Evolutionary conservation across 83 land plant species (phyloP).

Genomic region (Thuja plicata): DNA sequence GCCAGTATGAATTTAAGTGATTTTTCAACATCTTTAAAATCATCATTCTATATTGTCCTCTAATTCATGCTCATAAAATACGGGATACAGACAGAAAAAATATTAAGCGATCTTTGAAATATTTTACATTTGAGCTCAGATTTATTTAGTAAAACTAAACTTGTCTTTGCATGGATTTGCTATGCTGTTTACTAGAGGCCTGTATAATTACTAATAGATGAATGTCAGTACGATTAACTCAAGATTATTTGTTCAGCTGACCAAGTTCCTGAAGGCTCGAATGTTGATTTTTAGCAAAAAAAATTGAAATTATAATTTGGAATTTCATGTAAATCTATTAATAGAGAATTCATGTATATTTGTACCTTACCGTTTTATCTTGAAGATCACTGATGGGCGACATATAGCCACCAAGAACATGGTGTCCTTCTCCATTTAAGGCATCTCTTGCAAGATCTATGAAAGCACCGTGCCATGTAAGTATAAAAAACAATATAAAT

Average conservation of each 20-base stretch:
- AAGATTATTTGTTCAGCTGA: not conserved
- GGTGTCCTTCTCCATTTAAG: slow-evolving; percentile 52
- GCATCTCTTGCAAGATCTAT: slow-evolving; percentile 83
- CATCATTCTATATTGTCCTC: too few relatives aligned
- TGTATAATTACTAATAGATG: not conserved
- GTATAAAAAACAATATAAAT: not conserved
- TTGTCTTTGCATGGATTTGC: not conserved
- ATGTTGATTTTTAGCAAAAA: too few relatives aligned
- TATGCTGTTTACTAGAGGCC: not conserved
- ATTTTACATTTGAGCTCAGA: not conserved
- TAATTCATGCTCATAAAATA: too few relatives aligned
- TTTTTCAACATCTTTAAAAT: too few relatives aligned
- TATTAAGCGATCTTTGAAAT: not conserved
- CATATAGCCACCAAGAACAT: slow-evolving; percentile 84
- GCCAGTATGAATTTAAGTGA: not conserved
- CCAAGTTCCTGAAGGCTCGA: not conserved
- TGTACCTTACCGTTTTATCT: slow-evolving; percentile 56
- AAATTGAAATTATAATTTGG: too few relatives aligned
- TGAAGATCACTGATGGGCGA: slow-evolving; percentile 90
- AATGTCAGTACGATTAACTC: not conserved
- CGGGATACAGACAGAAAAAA: too few relatives aligned
- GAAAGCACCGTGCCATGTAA: not conserved
- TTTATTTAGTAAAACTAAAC: not conserved
- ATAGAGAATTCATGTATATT: not conserved
- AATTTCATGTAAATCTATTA: not conserved